Conservation (phyloP, 768 basidiomycete genomes). For the Rhodotorula paludigena region DNA sequence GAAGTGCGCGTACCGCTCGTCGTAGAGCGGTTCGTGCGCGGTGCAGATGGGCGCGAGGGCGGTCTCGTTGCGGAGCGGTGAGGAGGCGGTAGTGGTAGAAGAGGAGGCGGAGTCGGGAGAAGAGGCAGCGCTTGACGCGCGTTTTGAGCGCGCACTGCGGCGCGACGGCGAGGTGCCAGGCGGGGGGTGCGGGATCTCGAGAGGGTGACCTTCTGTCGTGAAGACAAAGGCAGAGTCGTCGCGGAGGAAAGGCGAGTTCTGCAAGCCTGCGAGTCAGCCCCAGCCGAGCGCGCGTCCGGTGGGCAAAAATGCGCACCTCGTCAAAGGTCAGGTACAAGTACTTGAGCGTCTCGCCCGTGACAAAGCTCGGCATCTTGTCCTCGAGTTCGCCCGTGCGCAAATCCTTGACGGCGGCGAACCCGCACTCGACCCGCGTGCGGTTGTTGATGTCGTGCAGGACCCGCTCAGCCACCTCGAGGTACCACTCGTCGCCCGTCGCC, state of each 20-base stretch:
- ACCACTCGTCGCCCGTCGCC: conserved; percentile 89
- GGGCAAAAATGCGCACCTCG: conserved; percentile 23
- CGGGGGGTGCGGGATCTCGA: conserved; percentile 61
- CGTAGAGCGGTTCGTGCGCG: conserved; percentile 51
- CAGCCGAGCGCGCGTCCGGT: background rate
- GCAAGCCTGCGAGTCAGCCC: conserved; percentile 47
- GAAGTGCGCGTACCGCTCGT: conserved; percentile 43
- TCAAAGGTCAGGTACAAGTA: conserved; percentile 88
- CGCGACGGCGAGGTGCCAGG: background rate
- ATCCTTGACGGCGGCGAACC: conserved; percentile 74
- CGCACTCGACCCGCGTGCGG: conserved; percentile 77
- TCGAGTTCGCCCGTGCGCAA: conserved; percentile 63
- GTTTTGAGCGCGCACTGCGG: too few species aligned
- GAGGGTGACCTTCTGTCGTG: conserved; percentile 90
- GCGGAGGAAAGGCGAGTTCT: conserved; percentile 65
- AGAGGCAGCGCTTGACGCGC: background rate
- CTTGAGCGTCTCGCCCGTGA: conserved; percentile 50
- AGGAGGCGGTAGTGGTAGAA: background rate
- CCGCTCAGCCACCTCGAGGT: conserved; percentile 83
- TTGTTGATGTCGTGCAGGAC: conserved; percentile 68
- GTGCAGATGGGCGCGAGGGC: conserved; percentile 56
- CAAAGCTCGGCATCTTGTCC: conserved; percentile 95
- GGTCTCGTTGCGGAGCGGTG: background rate
- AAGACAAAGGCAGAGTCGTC: conserved; percentile 85
- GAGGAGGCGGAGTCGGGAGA: conserved; percentile 1